Base-by-base conservation (phyloP, 441 rosid species). In the Jatropha podagrica region DNA sequence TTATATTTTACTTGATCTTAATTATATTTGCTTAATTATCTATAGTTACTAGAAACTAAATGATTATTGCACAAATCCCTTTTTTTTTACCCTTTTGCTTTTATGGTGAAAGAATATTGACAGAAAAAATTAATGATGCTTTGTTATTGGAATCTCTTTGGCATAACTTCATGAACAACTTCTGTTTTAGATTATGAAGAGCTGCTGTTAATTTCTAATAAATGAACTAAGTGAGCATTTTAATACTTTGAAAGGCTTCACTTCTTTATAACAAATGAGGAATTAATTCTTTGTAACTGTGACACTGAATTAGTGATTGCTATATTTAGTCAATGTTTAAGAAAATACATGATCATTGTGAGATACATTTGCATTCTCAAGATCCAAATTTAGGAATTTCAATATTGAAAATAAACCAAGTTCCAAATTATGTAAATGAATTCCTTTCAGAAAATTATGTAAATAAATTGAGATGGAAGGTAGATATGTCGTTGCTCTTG, bases 91-190 rank as follows among this genome's bases (percentile, higher is more conserved):
- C 69, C 69, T 11, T 69, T 26, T 61, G 60, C 73, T 49, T 68
- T 71, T 37, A 20, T 20, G 74, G 68, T 69, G 18, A 63, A 76
- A n/a, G 38, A 26, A 69, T 14, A 27, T 44, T 69, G 51, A 38
- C 52, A 32, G 32, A 46, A 38, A 48, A 40, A 5, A 76, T 20
- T 51, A 9, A 44, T 18, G 68, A 44, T 26, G 68, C 74, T 61
- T 38, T 48, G 23, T 68, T 48, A 60, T 51, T 76, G 78, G 69
- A 52, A n/a, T 40, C 63, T 60, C 26, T 61, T 68, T 69, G 69
- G 42, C 69, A 26, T n/a, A 10, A 68, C 69, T 69, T 68, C 59
- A n/a, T 20, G 4, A 15, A 32, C 1, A 46, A 32, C 56, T 26
- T 46, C 13, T 72, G 46, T 14, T 52, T 26, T 54, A 49, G 10